Evolutionary conservation across 2,329 filamentous ascomycete genomes (phyloP), one percentile per base, ranked within the genome.

Genomic region (Alternaria ventricosa): DNA sequence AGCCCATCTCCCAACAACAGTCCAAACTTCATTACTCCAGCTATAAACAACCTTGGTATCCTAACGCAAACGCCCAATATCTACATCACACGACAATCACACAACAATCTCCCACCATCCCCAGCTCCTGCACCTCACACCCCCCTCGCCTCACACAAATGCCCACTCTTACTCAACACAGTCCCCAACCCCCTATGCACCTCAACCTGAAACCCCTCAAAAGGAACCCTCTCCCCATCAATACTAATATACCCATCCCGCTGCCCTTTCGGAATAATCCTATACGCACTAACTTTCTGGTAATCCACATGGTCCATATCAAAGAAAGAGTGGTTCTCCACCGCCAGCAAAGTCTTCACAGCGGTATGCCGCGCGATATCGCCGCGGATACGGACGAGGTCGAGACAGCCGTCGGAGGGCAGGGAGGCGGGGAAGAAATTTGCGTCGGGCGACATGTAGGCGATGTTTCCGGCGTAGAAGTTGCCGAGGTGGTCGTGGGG

Each of bases 401-500:
- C 96, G 82, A 97, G 88, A 66, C 90, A 86, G 11, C 95, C 96
- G 75, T 99, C 96, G 47, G 89, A 89, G 13, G 94, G 91, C 9
- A 95, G 86, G 0, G 95, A 87, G 1, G 92, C 90, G 25, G 93
- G 85, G 85, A 97, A 99, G 83, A 98, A 97, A 74, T 94, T 93
- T 62, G 90, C 87, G 68, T 95, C 90, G 12, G 93, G 87, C 0
- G 94, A 90, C 93, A 99, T 95, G 80, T 91, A 96, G 23, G 92
- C 89, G 90, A 98, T 96, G 78, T 97, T 99, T 65, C 96, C 96
- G 30, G 90, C 92, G 81, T 96, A 98, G 78, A 99, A 97, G 74
- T 93, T 97, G 50, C 94, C 94, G 59, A 99, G 84, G 28, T 90
- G 92, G 66, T 96, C 89, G 66, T 91, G 87, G 1, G 91, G 88